A percentile compares a stretch with the other conserved stretches of the same genome.
Evolutionary conservation across 2,329 filamentous ascomycete genomes (phyloP).

Genomic region (Sarocladium kiliense): DNA sequence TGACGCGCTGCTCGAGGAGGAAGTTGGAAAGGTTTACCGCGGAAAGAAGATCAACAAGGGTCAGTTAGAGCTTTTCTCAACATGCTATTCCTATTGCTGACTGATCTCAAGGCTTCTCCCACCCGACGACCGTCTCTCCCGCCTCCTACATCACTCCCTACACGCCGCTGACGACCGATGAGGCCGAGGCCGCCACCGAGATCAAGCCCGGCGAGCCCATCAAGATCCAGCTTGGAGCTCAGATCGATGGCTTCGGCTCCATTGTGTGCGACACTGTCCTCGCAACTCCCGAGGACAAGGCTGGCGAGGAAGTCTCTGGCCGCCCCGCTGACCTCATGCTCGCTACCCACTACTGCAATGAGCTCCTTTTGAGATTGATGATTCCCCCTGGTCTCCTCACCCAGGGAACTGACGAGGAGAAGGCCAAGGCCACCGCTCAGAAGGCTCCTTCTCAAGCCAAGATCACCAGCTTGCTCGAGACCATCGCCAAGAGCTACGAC

Average conservation of each 20-base stretch:
- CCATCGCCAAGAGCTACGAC: slow-evolving; percentile 84
- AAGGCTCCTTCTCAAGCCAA: slow-evolving; percentile 81
- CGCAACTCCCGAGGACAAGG: slow-evolving; percentile 51
- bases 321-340: slow-evolving; percentile 82
- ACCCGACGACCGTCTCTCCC: slow-evolving; percentile 93
- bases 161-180: slow-evolving; percentile 83
- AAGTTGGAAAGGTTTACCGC: slow-evolving; percentile 93
- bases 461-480: slow-evolving; percentile 85
- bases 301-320: slow-evolving; percentile 62
- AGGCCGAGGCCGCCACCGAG: slow-evolving; percentile 72
- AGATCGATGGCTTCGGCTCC: slow-evolving; percentile 94
- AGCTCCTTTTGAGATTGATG: slow-evolving; percentile 87
- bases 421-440: slow-evolving; percentile 78
- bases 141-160: slow-evolving; percentile 94
- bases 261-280: slow-evolving; percentile 94
- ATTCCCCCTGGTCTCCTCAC: slow-evolving; percentile 83
- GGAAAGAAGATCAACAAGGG: slow-evolving; percentile 96
- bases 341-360: slow-evolving; percentile 92
- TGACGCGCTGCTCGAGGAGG: slow-evolving; percentile 90
- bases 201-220: slow-evolving; percentile 82
- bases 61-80: slow-evolving; percentile 31
- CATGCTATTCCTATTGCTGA: not conserved
- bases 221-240: slow-evolving; percentile 98
- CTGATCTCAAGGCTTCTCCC: slow-evolving; percentile 64
- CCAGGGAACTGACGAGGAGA: slow-evolving; percentile 85